Evolutionary conservation across 176 grass and related monocot species (phyloP).

Genomic region (Oryza australiensis): DNA sequence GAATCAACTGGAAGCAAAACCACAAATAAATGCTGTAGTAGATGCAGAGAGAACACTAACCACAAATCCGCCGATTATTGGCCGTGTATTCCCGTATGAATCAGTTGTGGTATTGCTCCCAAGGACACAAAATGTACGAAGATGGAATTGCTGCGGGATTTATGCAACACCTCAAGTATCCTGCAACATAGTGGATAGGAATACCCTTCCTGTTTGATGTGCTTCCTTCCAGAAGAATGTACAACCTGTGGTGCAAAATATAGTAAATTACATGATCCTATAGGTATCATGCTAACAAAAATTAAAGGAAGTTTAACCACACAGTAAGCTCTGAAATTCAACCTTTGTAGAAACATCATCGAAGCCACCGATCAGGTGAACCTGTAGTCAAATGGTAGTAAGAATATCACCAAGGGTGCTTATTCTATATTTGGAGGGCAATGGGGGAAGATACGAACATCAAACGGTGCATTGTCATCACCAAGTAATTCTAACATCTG

Average conservation of each 20-base stretch:
- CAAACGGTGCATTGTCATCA: conserved; percentile 60
- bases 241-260: conserved; percentile 37
- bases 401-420: conserved; percentile 24
- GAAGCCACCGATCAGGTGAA: conserved; percentile 79
- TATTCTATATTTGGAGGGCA: conserved; percentile 24
- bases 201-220: conserved; percentile 54
- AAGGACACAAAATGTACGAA: conserved; percentile 69
- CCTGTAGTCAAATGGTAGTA: conserved; percentile 54
- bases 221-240: conserved; percentile 41
- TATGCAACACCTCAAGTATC: conserved; percentile 68
- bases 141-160: conserved; percentile 59
- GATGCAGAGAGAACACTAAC: conserved; percentile 54
- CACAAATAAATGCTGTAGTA: background rate
- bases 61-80: conserved; percentile 72
- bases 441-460: conserved; percentile 70
- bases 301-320: conserved; percentile 14
- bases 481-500: conserved; percentile 82
- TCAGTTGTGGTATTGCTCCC: conserved; percentile 69
- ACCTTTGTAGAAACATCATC: conserved; percentile 75
- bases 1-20: conserved; percentile 1
- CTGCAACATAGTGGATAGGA: conserved; percentile 78
- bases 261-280: conserved; percentile 10
- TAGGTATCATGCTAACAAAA: background rate
- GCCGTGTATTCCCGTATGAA: conserved; percentile 59
- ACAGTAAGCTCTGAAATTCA: conserved; percentile 18